Conservation (phyloP, 257 asterid species). For the Penstemon newberryi region DNA sequence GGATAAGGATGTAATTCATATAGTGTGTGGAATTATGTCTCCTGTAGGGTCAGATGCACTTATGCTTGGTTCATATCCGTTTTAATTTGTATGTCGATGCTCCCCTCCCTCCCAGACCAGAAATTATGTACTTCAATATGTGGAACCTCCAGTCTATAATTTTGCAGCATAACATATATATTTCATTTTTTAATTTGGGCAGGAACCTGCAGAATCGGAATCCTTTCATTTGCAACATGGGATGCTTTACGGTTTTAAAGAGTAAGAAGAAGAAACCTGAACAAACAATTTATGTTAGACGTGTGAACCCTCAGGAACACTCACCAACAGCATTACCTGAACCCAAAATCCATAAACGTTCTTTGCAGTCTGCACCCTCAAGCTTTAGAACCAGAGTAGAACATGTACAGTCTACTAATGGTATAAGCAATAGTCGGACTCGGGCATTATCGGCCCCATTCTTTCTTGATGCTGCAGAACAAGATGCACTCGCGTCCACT, state of each 20-base stretch:
- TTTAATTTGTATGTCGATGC: neutral
- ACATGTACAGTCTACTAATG: conserved; percentile 42
- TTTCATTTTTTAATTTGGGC: conserved; percentile 18
- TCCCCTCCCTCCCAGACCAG: neutral
- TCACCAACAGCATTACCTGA: conserved; percentile 77
- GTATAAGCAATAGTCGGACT: conserved; percentile 43
- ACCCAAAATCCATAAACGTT: conserved; percentile 59
- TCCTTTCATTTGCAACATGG: conserved; percentile 49
- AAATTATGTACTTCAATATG: too few species aligned
- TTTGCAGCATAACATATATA: conserved; percentile 11
- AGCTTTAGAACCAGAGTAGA: conserved; percentile 75
- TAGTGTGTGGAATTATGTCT: neutral
- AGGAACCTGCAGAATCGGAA: conserved; percentile 32
- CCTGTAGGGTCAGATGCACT: neutral
- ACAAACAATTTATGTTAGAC: conserved; percentile 44
- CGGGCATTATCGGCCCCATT: conserved; percentile 85
- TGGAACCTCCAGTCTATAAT: neutral
- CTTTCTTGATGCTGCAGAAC: conserved; percentile 64
- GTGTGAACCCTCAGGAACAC: conserved; percentile 56
- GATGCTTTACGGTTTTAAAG: conserved; percentile 76
- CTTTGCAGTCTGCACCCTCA: conserved; percentile 89
- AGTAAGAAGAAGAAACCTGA: conserved; percentile 71
- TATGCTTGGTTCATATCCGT: neutral
- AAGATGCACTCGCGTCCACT: conserved; percentile 47
- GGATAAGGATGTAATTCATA: neutral